These are phyloP conservation scores for Ogataea trehaloabstinens DNA, from an alignment of 805 yeast genomes.

Conservation along the genomic window DNA sequence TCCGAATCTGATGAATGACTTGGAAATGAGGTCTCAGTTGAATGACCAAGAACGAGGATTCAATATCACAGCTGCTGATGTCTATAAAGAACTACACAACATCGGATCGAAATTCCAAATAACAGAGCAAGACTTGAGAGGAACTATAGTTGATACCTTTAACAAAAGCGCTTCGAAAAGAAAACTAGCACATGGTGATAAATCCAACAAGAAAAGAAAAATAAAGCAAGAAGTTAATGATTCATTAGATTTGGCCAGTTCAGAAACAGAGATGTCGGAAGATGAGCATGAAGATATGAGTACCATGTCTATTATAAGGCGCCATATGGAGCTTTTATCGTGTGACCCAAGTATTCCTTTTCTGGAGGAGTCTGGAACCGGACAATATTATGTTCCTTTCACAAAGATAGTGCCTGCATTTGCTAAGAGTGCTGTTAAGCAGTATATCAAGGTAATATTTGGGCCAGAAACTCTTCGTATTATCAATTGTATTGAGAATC, in stretches of 20 bases:
- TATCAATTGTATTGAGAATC: conserved; percentile 69
- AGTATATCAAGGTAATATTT: conserved; percentile 55
- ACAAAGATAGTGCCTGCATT: conserved; percentile 45
- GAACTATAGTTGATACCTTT: conserved; percentile 36
- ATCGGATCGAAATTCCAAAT: conserved; percentile 36
- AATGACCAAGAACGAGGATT: conserved; percentile 35
- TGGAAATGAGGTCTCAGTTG: conserved; percentile 28
- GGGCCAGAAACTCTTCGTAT: conserved; percentile 71
- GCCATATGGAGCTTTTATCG: conserved; percentile 70
- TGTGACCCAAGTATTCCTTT: conserved; percentile 54
- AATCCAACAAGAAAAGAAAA: conserved; percentile 10
- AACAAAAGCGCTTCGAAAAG: conserved; percentile 20
- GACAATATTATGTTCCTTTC: conserved; percentile 62
- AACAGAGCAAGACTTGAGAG: conserved; percentile 34
- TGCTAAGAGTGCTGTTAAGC: conserved; percentile 52
- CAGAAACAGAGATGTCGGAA: conserved; percentile 28
- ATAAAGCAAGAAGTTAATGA: conserved; percentile 32
- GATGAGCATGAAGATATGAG: conserved; percentile 15
- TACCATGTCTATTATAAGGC: conserved; percentile 27
- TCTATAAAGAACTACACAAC: conserved; percentile 28
- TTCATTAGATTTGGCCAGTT: conserved; percentile 24
- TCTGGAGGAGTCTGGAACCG: conserved; percentile 54
- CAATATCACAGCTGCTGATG: conserved; percentile 43
- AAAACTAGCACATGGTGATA: conserved; percentile 5
- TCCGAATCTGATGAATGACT: conserved; percentile 24